phyloP scores from a whole-genome alignment of 768 basidiomycete species.

The Mycena leptocephala region DNA sequence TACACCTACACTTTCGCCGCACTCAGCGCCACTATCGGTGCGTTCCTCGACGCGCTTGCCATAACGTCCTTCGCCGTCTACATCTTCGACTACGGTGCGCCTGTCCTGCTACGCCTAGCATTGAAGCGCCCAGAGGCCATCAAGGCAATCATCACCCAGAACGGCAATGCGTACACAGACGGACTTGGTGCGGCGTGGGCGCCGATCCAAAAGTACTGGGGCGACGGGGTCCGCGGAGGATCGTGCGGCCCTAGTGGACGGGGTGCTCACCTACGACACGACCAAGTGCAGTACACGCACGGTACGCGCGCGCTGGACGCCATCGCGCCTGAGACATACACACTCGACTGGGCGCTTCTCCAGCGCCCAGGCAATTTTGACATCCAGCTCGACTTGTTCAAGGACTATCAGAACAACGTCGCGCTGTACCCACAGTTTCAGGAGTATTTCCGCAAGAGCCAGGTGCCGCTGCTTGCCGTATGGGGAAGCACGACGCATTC shows the following conservation, averaged over 20 bases:
- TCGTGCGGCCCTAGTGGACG: slow-evolving; percentile 40
- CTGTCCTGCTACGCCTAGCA: slow-evolving; percentile 56
- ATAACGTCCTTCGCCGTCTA: slow-evolving; percentile 56
- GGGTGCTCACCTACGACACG: slow-evolving; percentile 45
- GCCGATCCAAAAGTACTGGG: slow-evolving; percentile 51
- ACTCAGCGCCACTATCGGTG: slow-evolving; percentile 54
- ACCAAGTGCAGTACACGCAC: slow-evolving; percentile 57
- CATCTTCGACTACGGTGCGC: too few relatives aligned
- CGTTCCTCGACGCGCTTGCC: slow-evolving; percentile 57
- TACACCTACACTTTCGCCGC: slow-evolving; percentile 61
- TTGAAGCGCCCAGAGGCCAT: slow-evolving; percentile 58
- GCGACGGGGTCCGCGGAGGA: slow-evolving; percentile 44
- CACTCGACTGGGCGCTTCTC: slow-evolving; percentile 59
- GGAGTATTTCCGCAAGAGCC: too few relatives aligned
- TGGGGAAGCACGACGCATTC: slow-evolving; percentile 65
- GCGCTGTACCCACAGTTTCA: slow-evolving; percentile 63
- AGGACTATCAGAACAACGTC: slow-evolving; percentile 58
- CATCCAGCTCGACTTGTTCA: slow-evolving; percentile 61
- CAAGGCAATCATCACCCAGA: slow-evolving; percentile 63
- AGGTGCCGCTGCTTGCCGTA: slow-evolving; percentile 61
- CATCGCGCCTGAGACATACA: slow-evolving; percentile 56
- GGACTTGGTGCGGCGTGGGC: slow-evolving; percentile 62
- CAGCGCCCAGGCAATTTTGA: slow-evolving; percentile 57
- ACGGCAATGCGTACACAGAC: slow-evolving; percentile 65
- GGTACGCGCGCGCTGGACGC: slow-evolving; percentile 54